phyloP scores from a whole-genome alignment of 441 rosid species.

The Eutrema salsugineum region DNA sequence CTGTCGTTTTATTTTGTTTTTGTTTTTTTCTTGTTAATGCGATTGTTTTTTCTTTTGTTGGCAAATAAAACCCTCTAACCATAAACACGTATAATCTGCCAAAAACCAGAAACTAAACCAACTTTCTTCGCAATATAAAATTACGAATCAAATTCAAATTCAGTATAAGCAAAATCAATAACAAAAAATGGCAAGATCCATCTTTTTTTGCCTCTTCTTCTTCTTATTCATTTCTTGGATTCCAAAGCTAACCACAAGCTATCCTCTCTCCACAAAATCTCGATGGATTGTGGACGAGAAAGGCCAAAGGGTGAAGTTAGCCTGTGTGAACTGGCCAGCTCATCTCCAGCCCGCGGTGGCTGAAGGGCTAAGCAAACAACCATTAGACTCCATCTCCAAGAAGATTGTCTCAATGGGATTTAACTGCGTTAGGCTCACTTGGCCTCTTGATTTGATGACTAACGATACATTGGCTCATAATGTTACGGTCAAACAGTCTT shows the following conservation, averaged over 20 bases:
- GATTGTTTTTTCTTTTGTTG: not conserved
- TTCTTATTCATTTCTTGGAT: not conserved
- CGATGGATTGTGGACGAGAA: constrained; percentile 70
- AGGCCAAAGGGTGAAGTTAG: constrained; percentile 62
- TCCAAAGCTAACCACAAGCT: constrained; percentile 15
- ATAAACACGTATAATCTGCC: constrained; percentile 10
- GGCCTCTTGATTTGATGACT: constrained; percentile 74
- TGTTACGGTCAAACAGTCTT: constrained; percentile 57
- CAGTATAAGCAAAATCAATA: not conserved
- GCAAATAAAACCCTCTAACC: not conserved
- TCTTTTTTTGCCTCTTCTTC: not conserved
- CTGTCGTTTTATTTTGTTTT: not conserved
- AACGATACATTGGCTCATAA: constrained; percentile 45
- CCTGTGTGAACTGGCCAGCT: constrained; percentile 79
- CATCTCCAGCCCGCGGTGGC: constrained; percentile 68
- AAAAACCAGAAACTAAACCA: constrained; percentile 14
- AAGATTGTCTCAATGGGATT: constrained; percentile 52
- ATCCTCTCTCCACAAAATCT: constrained; percentile 60
- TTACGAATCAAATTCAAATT: not conserved
- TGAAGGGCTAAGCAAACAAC: constrained; percentile 77
- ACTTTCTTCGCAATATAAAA: constrained; percentile 8
- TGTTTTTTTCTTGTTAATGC: not conserved
- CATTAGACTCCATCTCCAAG: constrained; percentile 45
- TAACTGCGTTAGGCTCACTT: constrained; percentile 78
- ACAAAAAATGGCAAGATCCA: not conserved